Percentiles rank a stretch among this genome's conserved stretches.
phyloP scores from a whole-genome alignment of 2,329 filamentous ascomycete genomes.

The Fusarium gaditjirri region DNA sequence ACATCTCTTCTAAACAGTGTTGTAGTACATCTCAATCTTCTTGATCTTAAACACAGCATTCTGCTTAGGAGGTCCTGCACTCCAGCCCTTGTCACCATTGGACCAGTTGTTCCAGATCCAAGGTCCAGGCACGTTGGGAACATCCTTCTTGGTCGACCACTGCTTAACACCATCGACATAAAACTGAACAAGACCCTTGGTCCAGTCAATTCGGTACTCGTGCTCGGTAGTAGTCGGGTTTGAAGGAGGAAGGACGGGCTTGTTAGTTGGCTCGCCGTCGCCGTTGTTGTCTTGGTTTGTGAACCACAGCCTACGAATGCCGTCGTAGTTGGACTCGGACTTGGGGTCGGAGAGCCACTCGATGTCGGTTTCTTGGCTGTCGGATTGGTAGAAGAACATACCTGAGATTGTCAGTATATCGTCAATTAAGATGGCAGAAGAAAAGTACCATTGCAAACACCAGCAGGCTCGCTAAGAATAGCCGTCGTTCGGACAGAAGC shows the following conservation, averaged over 20 bases:
- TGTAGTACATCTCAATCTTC: slow-evolving; percentile 48
- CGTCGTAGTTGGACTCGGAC: slow-evolving; percentile 41
- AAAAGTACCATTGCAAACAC: slow-evolving; percentile 46
- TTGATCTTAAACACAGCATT: slow-evolving; percentile 46
- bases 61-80: slow-evolving; percentile 41
- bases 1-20: slow-evolving; percentile 28
- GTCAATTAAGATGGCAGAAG: fast-evolving
- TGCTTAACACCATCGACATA: slow-evolving; percentile 44
- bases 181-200: slow-evolving; percentile 36
- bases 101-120: slow-evolving; percentile 50
- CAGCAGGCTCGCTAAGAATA: slow-evolving; percentile 44
- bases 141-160: slow-evolving; percentile 43
- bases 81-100: slow-evolving; percentile 47
- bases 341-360: slow-evolving; percentile 48
- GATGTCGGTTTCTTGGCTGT: slow-evolving; percentile 47
- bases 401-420: slow-evolving; percentile 16
- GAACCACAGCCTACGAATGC: slow-evolving; percentile 44
- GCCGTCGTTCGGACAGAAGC: slow-evolving; percentile 46
- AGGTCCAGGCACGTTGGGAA: slow-evolving; percentile 38
- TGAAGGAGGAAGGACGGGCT: slow-evolving; percentile 26
- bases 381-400: slow-evolving; percentile 46
- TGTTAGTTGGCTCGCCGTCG: slow-evolving; percentile 31
- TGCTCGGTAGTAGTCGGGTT: slow-evolving; percentile 44
- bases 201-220: slow-evolving; percentile 49
- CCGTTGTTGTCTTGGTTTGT: slow-evolving; percentile 46